phyloP scores from a whole-genome alignment of 805 yeast genomes.

The Hanseniaspora pseudoguilliermondii region DNA sequence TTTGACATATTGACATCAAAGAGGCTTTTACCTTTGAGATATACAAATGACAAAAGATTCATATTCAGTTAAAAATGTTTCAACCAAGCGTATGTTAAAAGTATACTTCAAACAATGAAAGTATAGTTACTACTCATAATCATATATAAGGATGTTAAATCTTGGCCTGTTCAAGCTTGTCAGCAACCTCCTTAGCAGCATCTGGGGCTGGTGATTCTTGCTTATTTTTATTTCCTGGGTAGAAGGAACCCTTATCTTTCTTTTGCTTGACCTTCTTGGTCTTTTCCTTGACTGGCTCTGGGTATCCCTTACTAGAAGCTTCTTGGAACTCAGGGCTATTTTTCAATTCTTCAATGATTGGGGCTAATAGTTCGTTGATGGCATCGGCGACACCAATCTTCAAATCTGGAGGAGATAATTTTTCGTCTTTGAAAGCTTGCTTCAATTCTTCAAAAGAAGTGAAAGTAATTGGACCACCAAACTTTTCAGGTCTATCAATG shows the following conservation, averaged over 20 bases:
- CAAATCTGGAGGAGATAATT: constrained; percentile 83
- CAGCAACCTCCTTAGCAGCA: constrained; percentile 24
- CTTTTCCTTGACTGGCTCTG: constrained; percentile 49
- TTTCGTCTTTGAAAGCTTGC: constrained; percentile 57
- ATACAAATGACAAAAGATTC: too few relatives aligned
- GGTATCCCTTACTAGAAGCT: constrained; percentile 70
- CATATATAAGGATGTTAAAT: background rate
- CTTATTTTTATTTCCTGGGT: constrained; percentile 50
- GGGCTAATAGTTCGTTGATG: constrained; percentile 67
- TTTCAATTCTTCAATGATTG: constrained; percentile 61
- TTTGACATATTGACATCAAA: too few relatives aligned
- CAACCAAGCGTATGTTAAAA: too few relatives aligned
- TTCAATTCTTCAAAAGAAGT: constrained; percentile 53
- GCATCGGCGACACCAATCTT: constrained; percentile 83
- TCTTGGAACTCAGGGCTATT: constrained; percentile 59
- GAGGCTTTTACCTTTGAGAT: too few relatives aligned
- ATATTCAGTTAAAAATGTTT: too few relatives aligned
- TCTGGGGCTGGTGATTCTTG: constrained; percentile 28
- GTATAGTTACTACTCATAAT: too few relatives aligned
- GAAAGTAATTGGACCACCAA: constrained; percentile 85
- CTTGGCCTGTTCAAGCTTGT: constrained; percentile 21
- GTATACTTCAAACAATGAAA: too few relatives aligned
- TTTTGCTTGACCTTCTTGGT: constrained; percentile 60
- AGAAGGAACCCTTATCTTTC: constrained; percentile 79
- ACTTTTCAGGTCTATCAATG: constrained; percentile 88